phyloP scores from a whole-genome alignment of 306 rosid genomes.

The Cucurbita pepo region DNA sequence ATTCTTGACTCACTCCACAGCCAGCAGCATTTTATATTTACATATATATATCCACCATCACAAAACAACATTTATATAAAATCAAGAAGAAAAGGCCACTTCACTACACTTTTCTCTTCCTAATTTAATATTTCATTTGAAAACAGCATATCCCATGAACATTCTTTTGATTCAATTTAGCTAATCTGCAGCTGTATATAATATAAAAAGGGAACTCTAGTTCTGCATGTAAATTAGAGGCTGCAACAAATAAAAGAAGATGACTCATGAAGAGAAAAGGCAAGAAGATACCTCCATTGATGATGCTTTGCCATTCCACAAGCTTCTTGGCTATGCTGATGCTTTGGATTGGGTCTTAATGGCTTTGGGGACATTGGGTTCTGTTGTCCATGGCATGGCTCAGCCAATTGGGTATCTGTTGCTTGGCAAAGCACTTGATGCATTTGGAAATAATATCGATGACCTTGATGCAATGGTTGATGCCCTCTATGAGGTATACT shows the following conservation, averaged over 20 bases:
- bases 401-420: slow-evolving; percentile 63
- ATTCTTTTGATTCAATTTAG: background rate
- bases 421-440: slow-evolving; percentile 71
- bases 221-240: background rate
- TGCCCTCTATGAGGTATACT: slow-evolving; percentile 48
- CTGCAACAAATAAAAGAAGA: background rate
- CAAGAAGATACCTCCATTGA: slow-evolving; percentile 1
- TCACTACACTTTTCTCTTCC: background rate
- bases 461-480: slow-evolving; percentile 41
- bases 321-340: slow-evolving; percentile 63
- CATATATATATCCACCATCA: background rate
- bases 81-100: background rate
- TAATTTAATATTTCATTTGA: background rate
- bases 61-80: background rate
- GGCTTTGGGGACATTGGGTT: slow-evolving; percentile 52
- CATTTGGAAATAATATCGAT: slow-evolving; percentile 42
- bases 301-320: slow-evolving; percentile 18
- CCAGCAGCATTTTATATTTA: background rate
- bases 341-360: slow-evolving; percentile 53
- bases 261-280: slow-evolving; percentile 8
- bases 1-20: background rate
- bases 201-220: background rate
- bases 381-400: slow-evolving; percentile 82
- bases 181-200: background rate
- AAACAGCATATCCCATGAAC: background rate